Evolutionary conservation across 805 yeast species (phyloP).

Genomic region (Saturnispora silvae): DNA sequence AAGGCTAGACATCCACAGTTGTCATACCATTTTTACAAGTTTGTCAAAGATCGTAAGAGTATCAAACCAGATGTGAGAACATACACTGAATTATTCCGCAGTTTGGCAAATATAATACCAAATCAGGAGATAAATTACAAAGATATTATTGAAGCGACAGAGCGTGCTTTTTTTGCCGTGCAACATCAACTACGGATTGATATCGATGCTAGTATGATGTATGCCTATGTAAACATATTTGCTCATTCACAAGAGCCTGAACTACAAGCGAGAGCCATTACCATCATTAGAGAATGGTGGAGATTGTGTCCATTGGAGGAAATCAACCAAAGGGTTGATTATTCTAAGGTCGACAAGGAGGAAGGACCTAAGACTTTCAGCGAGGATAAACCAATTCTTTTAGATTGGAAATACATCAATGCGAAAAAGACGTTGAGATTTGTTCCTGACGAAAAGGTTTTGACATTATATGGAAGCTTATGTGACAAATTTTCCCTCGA

Average conservation of each 20-base stretch:
- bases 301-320: conserved; percentile 17
- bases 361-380: conserved; percentile 2
- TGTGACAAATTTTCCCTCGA: conserved; percentile 13
- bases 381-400: not conserved
- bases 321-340: conserved; percentile 12
- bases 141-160: conserved; percentile 16
- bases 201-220: conserved; percentile 15
- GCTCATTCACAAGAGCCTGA: conserved; percentile 19
- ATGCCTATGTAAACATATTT: conserved; percentile 20
- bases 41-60: conserved; percentile 11
- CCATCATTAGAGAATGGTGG: conserved; percentile 22
- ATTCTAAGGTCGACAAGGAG: not conserved
- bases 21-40: conserved; percentile 31
- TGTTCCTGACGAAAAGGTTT: conserved; percentile 16
- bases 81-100: conserved; percentile 23
- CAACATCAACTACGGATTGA: conserved; percentile 15
- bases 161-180: conserved; percentile 14
- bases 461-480: conserved; percentile 14
- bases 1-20: conserved; percentile 29
- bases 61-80: conserved; percentile 28
- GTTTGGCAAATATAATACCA: conserved; percentile 12
- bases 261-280: conserved; percentile 20
- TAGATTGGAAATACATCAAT: conserved; percentile 15
- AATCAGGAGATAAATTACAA: conserved; percentile 8
- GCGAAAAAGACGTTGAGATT: conserved; percentile 15